Evolutionary conservation across 176 grass and related monocot genomes (phyloP).

Genomic region (Oryza meyeriana): DNA sequence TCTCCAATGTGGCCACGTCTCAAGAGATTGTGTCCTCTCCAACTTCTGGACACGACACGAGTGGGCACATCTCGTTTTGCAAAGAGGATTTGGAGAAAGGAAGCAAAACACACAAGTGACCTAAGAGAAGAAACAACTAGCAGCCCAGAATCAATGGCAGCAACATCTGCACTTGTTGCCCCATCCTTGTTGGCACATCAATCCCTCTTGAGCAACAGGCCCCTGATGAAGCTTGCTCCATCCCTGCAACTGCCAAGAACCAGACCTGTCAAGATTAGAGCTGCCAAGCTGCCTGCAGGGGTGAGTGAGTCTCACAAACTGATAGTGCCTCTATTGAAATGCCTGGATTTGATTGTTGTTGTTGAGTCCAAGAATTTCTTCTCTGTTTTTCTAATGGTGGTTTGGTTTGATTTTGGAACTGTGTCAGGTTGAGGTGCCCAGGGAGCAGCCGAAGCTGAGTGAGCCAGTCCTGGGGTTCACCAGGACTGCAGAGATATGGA

Average conservation of each 20-base stretch:
- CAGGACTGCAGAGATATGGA: slow-evolving; percentile 67
- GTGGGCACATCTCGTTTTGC: background rate
- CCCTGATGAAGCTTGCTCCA: slow-evolving; percentile 18
- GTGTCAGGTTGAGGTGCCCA: slow-evolving; percentile 47
- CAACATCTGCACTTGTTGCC: background rate
- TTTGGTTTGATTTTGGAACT: background rate
- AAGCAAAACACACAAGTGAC: background rate
- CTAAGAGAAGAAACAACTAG: background rate
- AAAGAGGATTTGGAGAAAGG: background rate
- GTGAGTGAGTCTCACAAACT: slow-evolving; percentile 25
- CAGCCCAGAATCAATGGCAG: background rate
- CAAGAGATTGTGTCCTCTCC: background rate
- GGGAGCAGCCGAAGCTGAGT: slow-evolving; percentile 58
- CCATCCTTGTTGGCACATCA: background rate
- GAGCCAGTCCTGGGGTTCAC: slow-evolving; percentile 73
- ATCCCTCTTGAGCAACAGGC: background rate
- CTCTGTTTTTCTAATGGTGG: background rate
- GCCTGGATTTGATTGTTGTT: background rate
- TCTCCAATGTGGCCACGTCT: background rate
- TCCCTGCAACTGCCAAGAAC: slow-evolving; percentile 13
- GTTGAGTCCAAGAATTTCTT: background rate
- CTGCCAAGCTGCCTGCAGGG: slow-evolving; percentile 63
- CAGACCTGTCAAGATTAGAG: slow-evolving; percentile 25
- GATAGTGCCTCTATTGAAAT: background rate
- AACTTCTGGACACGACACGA: background rate